Evolutionary conservation across 768 basidiomycete species (phyloP).

Genomic region (Amanita phalloides): DNA sequence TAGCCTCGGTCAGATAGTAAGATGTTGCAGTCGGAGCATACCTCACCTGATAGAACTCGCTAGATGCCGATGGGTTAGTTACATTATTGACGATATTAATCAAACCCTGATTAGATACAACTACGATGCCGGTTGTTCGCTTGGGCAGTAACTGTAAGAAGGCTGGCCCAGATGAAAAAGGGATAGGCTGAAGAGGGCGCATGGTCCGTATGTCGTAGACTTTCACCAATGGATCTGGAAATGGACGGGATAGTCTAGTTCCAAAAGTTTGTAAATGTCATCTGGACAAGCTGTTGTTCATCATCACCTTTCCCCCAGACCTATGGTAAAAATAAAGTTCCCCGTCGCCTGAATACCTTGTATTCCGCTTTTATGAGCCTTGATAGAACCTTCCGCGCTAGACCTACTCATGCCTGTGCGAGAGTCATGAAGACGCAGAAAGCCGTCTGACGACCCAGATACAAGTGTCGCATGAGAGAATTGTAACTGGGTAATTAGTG

Average conservation of each 20-base stretch:
- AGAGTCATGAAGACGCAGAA: constrained; percentile 60
- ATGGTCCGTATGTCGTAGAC: constrained; percentile 84
- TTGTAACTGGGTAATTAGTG: constrained; percentile 53
- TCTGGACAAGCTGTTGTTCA: neutral
- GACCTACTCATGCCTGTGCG: constrained; percentile 46
- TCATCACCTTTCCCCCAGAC: constrained; percentile 69
- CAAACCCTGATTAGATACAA: constrained; percentile 74
- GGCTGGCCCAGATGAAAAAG: constrained; percentile 79
- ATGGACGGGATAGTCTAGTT: constrained; percentile 72
- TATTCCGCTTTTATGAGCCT: constrained; percentile 75
- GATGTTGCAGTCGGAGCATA: neutral
- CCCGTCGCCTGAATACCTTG: constrained; percentile 74
- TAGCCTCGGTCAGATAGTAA: constrained; percentile 15
- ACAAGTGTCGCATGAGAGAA: constrained; percentile 54
- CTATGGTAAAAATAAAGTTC: constrained; percentile 78
- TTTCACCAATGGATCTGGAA: constrained; percentile 88
- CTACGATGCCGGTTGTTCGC: constrained; percentile 59
- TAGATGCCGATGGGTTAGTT: constrained; percentile 51
- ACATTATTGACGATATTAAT: constrained; percentile 86
- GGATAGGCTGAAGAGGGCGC: constrained; percentile 72
- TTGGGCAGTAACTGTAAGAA: constrained; percentile 77
- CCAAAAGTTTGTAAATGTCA: constrained; percentile 8
- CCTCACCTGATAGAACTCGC: constrained; percentile 73
- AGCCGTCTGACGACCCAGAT: constrained; percentile 67
- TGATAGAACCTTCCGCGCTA: constrained; percentile 43